These are phyloP conservation scores for Dryadomyces sulphureus DNA, from an alignment of 2,329 filamentous ascomycete species.

Conservation along the genomic window DNA sequence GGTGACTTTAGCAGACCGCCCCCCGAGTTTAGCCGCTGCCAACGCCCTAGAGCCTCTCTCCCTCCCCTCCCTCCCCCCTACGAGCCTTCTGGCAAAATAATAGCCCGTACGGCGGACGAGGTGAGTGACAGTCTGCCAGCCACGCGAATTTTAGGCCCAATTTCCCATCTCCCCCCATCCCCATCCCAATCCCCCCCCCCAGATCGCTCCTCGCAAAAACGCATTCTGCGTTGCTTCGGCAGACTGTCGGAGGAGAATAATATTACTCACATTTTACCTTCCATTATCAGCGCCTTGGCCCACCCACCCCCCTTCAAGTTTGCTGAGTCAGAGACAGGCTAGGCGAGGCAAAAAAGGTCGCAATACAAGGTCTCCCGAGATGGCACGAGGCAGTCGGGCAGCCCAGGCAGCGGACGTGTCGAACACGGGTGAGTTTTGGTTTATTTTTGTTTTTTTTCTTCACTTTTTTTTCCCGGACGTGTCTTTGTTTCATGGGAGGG, in stretches of 20 bases:
- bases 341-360: neutral
- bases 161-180: neutral
- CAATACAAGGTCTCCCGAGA: neutral
- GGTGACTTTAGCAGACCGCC: neutral
- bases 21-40: neutral
- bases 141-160: conserved; percentile 5
- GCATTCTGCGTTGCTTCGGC: neutral
- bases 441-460: neutral
- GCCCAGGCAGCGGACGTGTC: conserved; percentile 2
- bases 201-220: neutral
- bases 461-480: no score
- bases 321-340: conserved; percentile 7
- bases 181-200: neutral
- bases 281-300: neutral
- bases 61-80: no score
- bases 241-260: neutral
- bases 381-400: conserved; percentile 6
- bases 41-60: no score
- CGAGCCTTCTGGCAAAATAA: no score
- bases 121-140: conserved; percentile 5
- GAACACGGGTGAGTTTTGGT: conserved; percentile 4
- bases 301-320: neutral
- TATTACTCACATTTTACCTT: neutral
- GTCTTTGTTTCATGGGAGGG: no score
- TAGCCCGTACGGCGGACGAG: no score